Conservation (phyloP, 2,329 filamentous ascomycete species). For the Bimuria novae-zelandiae region DNA sequence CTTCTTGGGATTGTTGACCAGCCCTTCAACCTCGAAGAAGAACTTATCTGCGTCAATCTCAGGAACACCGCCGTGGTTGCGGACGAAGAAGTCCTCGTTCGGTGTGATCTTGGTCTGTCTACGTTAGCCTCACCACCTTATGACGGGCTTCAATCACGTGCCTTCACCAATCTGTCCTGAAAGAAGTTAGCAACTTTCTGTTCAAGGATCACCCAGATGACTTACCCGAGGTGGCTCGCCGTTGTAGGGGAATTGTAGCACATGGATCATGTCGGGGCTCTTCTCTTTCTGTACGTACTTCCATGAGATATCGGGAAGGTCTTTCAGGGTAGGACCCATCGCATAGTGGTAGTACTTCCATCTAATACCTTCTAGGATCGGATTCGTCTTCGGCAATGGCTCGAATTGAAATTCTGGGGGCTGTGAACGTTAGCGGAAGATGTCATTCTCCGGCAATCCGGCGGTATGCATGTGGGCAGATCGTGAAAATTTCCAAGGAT, state of each 20-base stretch:
- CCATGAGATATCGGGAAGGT: constrained; percentile 61
- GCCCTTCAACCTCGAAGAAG: constrained; percentile 61
- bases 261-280: constrained; percentile 51
- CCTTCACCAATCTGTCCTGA: constrained; percentile 57
- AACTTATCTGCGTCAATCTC: constrained; percentile 63
- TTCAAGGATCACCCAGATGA: neutral
- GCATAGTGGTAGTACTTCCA: constrained; percentile 56
- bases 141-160: neutral
- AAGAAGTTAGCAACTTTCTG: neutral
- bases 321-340: constrained; percentile 43
- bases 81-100: constrained; percentile 68
- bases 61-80: constrained; percentile 74
- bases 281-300: constrained; percentile 52
- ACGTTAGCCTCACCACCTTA: constrained; percentile 14
- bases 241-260: constrained; percentile 55
- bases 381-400: constrained; percentile 51
- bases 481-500: too few relatives aligned
- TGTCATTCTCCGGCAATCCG: neutral
- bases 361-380: constrained; percentile 50
- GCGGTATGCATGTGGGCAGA: too few relatives aligned
- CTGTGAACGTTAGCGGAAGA: constrained; percentile 14
- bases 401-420: constrained; percentile 51
- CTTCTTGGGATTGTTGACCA: constrained; percentile 62
- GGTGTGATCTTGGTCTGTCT: constrained; percentile 59
- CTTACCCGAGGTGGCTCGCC: constrained; percentile 49